Evolutionary conservation across 2,329 filamentous ascomycete species (phyloP).

Genomic region (Tolypocladium pustulatum): DNA sequence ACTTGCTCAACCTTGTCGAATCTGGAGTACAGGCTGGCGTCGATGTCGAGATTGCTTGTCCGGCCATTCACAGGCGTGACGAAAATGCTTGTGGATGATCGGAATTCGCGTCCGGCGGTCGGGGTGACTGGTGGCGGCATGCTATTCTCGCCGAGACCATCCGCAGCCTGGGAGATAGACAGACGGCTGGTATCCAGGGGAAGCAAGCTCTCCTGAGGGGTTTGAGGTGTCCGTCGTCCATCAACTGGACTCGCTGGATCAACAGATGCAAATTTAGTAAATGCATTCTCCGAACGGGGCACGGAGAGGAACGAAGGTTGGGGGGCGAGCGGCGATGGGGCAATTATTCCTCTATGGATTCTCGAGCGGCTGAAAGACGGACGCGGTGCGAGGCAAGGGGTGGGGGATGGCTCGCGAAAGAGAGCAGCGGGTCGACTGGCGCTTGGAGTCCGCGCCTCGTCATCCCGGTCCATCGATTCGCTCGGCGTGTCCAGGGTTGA

Average conservation of each 20-base stretch:
- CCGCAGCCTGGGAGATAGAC: slow-evolving; percentile 60
- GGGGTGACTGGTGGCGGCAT: slow-evolving; percentile 65
- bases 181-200: slow-evolving; percentile 74
- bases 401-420: slow-evolving; percentile 18
- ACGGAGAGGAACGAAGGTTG: slow-evolving; percentile 15
- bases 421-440: slow-evolving; percentile 15
- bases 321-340: slow-evolving; percentile 22
- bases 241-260: slow-evolving; percentile 53
- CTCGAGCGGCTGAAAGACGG: slow-evolving; percentile 26
- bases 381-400: slow-evolving; percentile 21
- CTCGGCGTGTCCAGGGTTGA: slow-evolving; percentile 15
- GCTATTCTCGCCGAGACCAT: slow-evolving; percentile 20
- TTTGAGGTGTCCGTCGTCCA: slow-evolving; percentile 57
- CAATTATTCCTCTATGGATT: slow-evolving; percentile 17
- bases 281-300: slow-evolving; percentile 23
- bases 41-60: slow-evolving; percentile 58
- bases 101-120: slow-evolving; percentile 47
- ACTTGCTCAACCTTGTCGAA: slow-evolving; percentile 75
- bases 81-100: slow-evolving; percentile 41
- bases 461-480: slow-evolving; percentile 5
- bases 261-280: slow-evolving; percentile 38
- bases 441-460: slow-evolving; percentile 5
- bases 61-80: slow-evolving; percentile 62
- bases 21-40: slow-evolving; percentile 59
- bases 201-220: slow-evolving; percentile 64